Percentiles rank a stretch among this genome's conserved stretches.
Conservation (phyloP, 805 yeast species). For the Saccharomycopsis fermentans region DNA sequence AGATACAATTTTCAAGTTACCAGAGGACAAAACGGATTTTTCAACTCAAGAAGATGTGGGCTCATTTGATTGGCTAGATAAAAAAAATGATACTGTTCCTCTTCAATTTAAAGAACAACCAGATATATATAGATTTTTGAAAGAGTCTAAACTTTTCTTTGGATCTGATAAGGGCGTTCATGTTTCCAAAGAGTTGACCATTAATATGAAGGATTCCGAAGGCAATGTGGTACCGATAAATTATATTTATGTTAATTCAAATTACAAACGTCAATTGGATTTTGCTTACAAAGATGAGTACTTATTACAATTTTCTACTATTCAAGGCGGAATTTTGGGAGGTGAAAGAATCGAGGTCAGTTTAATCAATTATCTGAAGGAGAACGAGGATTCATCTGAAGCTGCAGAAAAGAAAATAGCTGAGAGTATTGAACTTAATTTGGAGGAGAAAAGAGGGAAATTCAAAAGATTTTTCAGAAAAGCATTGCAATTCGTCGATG, state of each 20-base stretch:
- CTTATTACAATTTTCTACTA: slow-evolving; percentile 31
- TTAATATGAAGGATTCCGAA: slow-evolving; percentile 27
- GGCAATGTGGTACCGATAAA: slow-evolving; percentile 25
- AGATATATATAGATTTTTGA: slow-evolving; percentile 30
- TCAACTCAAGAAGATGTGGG: neutral
- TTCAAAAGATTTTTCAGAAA: slow-evolving; percentile 3
- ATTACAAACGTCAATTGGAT: slow-evolving; percentile 33
- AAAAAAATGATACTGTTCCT: slow-evolving; percentile 19
- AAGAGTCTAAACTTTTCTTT: slow-evolving; percentile 28
- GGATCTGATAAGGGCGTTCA: slow-evolving; percentile 27
- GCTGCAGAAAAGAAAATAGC: slow-evolving; percentile 15
- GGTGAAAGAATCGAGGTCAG: slow-evolving; percentile 39
- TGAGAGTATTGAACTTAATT: neutral
- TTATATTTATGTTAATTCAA: slow-evolving; percentile 33
- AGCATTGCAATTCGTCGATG: slow-evolving; percentile 2
- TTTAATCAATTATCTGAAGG: slow-evolving; percentile 28
- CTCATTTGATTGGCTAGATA: neutral
- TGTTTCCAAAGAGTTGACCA: slow-evolving; percentile 25
- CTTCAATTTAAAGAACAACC: slow-evolving; percentile 22
- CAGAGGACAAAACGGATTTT: neutral
- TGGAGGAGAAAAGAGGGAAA: neutral
- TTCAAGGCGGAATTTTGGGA: slow-evolving; percentile 45
- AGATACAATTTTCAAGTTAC: slow-evolving; percentile 25
- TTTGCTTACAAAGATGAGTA: slow-evolving; percentile 25
- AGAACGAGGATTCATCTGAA: neutral